Evolutionary conservation across 768 basidiomycete genomes (phyloP).

Genomic region (Tulasnella sp.): DNA sequence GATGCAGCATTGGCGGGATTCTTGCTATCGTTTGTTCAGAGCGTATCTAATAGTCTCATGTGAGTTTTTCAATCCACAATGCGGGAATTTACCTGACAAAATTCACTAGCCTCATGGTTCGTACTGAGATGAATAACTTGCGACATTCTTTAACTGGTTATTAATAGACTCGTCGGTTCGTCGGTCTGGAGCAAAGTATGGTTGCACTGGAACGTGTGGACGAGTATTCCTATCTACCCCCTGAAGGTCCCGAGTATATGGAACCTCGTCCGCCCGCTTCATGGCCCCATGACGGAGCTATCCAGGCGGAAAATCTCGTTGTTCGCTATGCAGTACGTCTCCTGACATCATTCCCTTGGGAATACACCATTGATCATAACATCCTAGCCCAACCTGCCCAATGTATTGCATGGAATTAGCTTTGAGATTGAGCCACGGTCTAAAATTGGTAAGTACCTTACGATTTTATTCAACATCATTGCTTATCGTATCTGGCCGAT

Average conservation of each 20-base stretch:
- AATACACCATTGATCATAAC: background rate
- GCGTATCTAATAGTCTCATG: conserved; percentile 52
- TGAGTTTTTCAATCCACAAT: conserved; percentile 23
- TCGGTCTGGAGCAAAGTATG: conserved; percentile 86
- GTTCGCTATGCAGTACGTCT: conserved; percentile 23
- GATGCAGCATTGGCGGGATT: conserved; percentile 77
- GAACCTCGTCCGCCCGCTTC: conserved; percentile 66
- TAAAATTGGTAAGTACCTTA: conserved; percentile 13
- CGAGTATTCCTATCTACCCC: conserved; percentile 69
- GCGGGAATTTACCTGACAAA: conserved; percentile 19
- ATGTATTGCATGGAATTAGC: conserved; percentile 67
- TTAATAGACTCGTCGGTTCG: conserved; percentile 55
- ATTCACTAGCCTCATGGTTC: conserved; percentile 46
- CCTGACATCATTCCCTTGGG: background rate
- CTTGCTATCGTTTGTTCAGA: conserved; percentile 69
- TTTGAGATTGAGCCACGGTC: conserved; percentile 39
- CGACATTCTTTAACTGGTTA: too few species aligned
- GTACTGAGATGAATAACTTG: too few species aligned
- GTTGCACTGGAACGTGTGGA: conserved; percentile 70
- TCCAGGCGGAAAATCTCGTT: conserved; percentile 23
- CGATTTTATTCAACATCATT: too few species aligned
- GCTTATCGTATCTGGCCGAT: too few species aligned
- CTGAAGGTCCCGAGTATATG: conserved; percentile 70
- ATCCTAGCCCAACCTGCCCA: conserved; percentile 64
- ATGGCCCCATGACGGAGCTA: conserved; percentile 50